Evolutionary conservation across 164 flowering plant genomes (phyloP).

Genomic region (Malania oleifera): DNA sequence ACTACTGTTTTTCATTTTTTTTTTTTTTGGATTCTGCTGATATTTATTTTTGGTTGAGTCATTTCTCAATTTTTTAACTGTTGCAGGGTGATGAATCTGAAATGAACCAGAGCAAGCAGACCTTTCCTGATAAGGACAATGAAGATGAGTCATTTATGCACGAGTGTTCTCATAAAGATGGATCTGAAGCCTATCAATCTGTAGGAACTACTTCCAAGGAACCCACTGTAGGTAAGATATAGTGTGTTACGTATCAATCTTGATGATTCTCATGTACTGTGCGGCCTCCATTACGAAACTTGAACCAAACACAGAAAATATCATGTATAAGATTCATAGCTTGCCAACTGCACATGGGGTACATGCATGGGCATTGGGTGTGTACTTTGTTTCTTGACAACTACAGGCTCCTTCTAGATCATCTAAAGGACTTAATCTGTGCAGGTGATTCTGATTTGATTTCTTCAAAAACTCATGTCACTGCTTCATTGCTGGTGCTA

Average conservation of each 20-base stretch:
- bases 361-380: too few species aligned
- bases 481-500: too few species aligned
- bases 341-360: too few species aligned
- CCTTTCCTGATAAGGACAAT: background rate
- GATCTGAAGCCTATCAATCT: constrained; percentile 12
- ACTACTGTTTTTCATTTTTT: background rate
- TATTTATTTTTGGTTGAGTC: constrained; percentile 7
- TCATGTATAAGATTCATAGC: too few species aligned
- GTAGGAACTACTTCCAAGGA: constrained; percentile 16
- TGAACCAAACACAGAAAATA: too few species aligned
- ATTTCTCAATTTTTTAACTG: background rate
- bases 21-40: background rate
- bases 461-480: too few species aligned
- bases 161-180: constrained; percentile 3
- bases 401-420: too few species aligned
- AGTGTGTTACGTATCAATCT: constrained; percentile 9
- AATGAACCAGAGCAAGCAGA: background rate
- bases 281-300: too few species aligned
- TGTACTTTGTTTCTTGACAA: too few species aligned
- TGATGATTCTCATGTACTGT: too few species aligned
- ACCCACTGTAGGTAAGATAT: constrained; percentile 17
- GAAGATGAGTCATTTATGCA: constrained; percentile 5
- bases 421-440: too few species aligned
- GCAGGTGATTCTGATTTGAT: too few species aligned
- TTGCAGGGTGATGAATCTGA: constrained; percentile 7